Base-by-base conservation (phyloP, 331 rosid species). In the Prunus yedoensis region DNA sequence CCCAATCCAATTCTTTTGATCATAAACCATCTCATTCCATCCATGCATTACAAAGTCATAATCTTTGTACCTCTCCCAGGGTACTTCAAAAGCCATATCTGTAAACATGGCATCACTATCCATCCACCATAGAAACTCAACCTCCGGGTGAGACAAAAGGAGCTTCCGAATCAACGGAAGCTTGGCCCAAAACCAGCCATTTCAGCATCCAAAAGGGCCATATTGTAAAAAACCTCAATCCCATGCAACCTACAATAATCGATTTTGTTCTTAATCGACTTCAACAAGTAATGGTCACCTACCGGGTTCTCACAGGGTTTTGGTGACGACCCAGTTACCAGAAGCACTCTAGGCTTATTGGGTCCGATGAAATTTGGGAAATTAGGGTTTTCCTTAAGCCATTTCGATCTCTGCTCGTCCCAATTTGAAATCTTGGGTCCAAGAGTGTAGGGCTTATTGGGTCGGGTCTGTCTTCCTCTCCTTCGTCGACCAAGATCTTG, bases 171-270 rank as follows among this genome's bases (percentile, higher is more conserved):
- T 88, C 88, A 93, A 58, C 1, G 98, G 98, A 8, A 93, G 91
- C 74, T 93, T 93, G 1, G 98, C 98, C 98, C 98, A 93, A 68
- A 93, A 50, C 98, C 97, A 0, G 98, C 91, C 97, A 93, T 91
- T 62, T 93, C 98, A 3, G 97, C 97, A 70, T 93, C 98, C 1
- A 93, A 75, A 1, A 91, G 86, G 0, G 98, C 98, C 89, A 93
- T 83, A 68, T 91, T 93, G 72, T 89, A 93, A 77, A 90, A 90
- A 50, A 93, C 23, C 79, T 93, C 98, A 76, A 93, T 85, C 77
- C 96, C 96, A 46, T 93, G 98, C 1, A 93, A 64, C 82, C 98
- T 81, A 46, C 96, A 93, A 57, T 91, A 93, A 79, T 93, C 98
- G 60, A 93, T 86, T 76, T 93, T 93, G 84, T 93, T 93, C 87